Base-by-base conservation (phyloP, 1,284 basidiomycete genomes). In the Marasmius oreades region DNA sequence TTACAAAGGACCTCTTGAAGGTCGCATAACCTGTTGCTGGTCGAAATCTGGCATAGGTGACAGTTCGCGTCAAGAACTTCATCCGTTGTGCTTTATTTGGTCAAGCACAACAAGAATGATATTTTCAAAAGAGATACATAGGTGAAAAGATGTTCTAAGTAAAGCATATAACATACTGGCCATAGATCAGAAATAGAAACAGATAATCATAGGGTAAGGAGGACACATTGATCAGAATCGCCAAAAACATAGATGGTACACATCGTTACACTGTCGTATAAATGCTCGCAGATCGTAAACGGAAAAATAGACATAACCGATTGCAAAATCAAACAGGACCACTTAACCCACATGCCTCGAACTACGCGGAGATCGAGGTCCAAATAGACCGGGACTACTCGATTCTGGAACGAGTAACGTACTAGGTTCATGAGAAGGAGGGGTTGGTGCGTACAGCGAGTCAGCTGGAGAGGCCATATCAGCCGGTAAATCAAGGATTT, bases 301-400 rank as follows among this genome's bases (percentile, higher is more conserved):
- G 39, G 6, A 42, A 42, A 42, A 20, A 20, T 14, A n/a, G n/a
- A 42, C 10, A 31, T 31, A 42, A 20, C 2, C n/a, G n/a, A 42
- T 5, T 2, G 39, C n/a, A 42, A 7, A 42, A 16, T 16, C 10
- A 16, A 16, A 20, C 39, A n/a, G 7, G 14, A 16, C 39, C 39
- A 42, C n/a, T 16, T 42, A 45, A 20, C 53, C n/a, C 33, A 55
- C 18, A 22, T 44, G 63, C 23, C 45, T 46, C 5, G 79, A 80
- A 55, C 67, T 69, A 37, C 75, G 70, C 20, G 82, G 80, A 26
- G 82, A 78, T 47, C 82, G 73, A 53, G 86, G 84, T 24, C 86
- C 85, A 61, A 88, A 88, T 62, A 88, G 67, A 26, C 85, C 85
- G 43, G 82, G 84, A 59, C 79, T 81, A 43, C 72, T 70, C 55